These are phyloP conservation scores for Lizonia empirigonia DNA, from an alignment of 2,329 filamentous ascomycete genomes.

Conservation along the genomic window DNA sequence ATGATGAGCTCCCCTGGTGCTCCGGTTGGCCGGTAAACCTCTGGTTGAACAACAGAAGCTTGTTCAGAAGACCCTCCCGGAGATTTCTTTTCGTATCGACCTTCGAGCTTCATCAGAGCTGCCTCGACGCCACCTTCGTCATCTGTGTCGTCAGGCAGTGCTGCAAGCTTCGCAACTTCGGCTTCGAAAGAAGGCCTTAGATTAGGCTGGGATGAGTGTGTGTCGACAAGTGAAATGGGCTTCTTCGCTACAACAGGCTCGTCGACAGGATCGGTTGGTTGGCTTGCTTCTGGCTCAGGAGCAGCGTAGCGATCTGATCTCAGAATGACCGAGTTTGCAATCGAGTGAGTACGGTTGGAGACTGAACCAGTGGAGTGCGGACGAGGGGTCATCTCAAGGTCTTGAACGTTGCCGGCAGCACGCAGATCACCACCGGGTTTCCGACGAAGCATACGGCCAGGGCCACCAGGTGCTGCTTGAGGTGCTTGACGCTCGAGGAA, in stretches of 20 bases:
- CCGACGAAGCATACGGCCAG: constrained; percentile 51
- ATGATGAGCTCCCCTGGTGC: constrained; percentile 23
- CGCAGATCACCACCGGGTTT: constrained; percentile 57
- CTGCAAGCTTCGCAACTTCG: constrained; percentile 83
- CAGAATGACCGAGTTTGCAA: constrained; percentile 47
- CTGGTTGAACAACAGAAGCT: constrained; percentile 24
- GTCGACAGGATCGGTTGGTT: constrained; percentile 13
- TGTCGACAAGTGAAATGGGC: constrained; percentile 53
- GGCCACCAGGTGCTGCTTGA: constrained; percentile 26
- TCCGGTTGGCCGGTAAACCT: constrained; percentile 31
- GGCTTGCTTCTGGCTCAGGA: constrained; percentile 17
- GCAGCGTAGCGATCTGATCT: constrained; percentile 39
- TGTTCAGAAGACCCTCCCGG: constrained; percentile 31
- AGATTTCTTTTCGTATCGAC: constrained; percentile 69
- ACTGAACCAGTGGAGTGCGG: constrained; percentile 56
- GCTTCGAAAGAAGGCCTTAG: constrained; percentile 78
- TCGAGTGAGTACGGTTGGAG: constrained; percentile 51
- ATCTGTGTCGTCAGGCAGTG: constrained; percentile 83
- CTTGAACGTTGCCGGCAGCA: constrained; percentile 54
- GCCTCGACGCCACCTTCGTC: constrained; percentile 84
- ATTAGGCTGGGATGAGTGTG: constrained; percentile 61
- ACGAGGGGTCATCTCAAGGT: constrained; percentile 50
- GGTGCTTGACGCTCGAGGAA: constrained; percentile 42
- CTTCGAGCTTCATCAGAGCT: constrained; percentile 90
- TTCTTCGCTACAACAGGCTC: constrained; percentile 31